Evolutionary conservation across 306 rosid species (phyloP), one percentile per base, ranked within the genome.

Genomic region (Trifolium dubium): DNA sequence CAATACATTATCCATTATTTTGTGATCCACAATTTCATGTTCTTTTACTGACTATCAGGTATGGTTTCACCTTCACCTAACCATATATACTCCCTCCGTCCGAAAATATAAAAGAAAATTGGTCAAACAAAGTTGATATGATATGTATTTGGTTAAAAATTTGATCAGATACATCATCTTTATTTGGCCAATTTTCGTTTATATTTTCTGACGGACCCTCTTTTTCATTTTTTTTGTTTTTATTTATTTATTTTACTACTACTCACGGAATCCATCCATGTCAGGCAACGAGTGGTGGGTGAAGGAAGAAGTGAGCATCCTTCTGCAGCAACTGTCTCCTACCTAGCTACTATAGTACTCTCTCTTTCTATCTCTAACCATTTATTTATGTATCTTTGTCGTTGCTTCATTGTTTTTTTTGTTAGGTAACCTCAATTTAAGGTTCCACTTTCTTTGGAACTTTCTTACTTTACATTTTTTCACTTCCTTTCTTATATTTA

Each of bases 201-300:
- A 23, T 23, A 23, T 23, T 23, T 23, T 23, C 0, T 0, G 23
- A 23, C 23, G 1, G 23, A 23, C 1, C 23, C 1, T 23, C 0
- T 23, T 23, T 23, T 23, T 23, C 23, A 23, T 23, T 23, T 54
- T 54, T 8, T 2, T 54, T 23, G 1, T 8, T 3, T 2, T 54
- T 54, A 18, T 2, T 54, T 23, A 23, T 8, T 3, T 2, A 5
- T 80, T 62, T 19, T 50, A 69, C 72, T 58, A 64, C 75, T 80
- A 54, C 73, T 84, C 83, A 82, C 75, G 89, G 88, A 89, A 88
- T 89, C 86, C 76, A 89, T 89, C 85, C 76, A 75, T 88, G 92
- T 85, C 92, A 88, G 92, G 82, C 74, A 86, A 58, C 79, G 44
- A 65, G 72, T 76, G 79, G 79, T 69, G 31, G 53, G 60, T 77